Evolutionary conservation across 148 eudicot species (phyloP), one percentile per base, ranked within the genome.

Genomic region (Fallopia convolvulus): DNA sequence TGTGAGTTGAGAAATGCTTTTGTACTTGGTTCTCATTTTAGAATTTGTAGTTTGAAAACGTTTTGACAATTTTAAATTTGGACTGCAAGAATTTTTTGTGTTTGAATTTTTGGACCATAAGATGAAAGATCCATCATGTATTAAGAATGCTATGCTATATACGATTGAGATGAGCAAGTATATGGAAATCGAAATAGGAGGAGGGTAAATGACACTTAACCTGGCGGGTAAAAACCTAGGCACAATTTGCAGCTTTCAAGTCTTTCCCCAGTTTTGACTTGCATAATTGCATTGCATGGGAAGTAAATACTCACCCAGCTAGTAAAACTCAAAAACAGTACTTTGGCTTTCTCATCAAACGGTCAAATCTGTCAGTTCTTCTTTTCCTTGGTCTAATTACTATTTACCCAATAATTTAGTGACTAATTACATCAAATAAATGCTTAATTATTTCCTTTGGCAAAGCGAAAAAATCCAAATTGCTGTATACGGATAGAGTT

Each of bases 301-400:
- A 21, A 39, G 72, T 68, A 68, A 14, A 13, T 68, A 68, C 39
- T 36, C 42, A 68, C 20, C 44, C 72, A 68, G 72, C 70, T 65
- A 65, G 41, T 30, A 13, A 30, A 65, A 65, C 70, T 65, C 70
- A 9, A 65, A 68, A 68, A 68, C 46, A 68, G 72, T 15, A 68
- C 20, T 68, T 68, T 65, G 40, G 70, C 70, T 65, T 65, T 65
- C 70, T 65, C 30, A 65, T 65, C 70, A 65, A 39, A 68, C 20
- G 42, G 72, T 68, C 72, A 68, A 36, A 68, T 68, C 72, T 68
- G 46, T 68, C 72, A 68, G 8, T 68, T 68, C 72, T 58, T 58
- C 0, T 33, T 66, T 8, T 55, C 15, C 61, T 20, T 55, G 61
- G 23, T 55, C 23, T 18, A n/a, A 55, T 26, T 66, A 15, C 44